A percentile compares a stretch with the other conserved stretches of the same genome.
phyloP scores from a whole-genome alignment of 1,284 basidiomycete genomes.

The Neolentinus lepideus region DNA sequence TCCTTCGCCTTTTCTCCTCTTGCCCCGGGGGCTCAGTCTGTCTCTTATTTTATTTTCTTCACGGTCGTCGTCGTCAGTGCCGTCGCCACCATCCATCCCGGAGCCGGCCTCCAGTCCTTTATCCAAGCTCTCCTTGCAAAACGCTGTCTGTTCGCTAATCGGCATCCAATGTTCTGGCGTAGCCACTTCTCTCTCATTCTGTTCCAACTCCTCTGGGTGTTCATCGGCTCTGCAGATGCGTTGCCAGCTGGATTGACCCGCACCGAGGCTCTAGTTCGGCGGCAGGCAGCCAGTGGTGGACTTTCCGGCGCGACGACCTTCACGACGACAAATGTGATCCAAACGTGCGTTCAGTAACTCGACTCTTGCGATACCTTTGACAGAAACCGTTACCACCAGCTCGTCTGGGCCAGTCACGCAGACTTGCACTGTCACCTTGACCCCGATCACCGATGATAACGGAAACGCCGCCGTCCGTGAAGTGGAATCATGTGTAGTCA shows the following conservation, averaged over 20 bases:
- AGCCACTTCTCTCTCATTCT: conserved; percentile 19
- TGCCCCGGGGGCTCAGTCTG: conserved; percentile 51
- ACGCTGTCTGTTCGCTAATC: conserved; percentile 22
- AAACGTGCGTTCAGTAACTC: conserved; percentile 24
- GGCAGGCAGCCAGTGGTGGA: conserved; percentile 15
- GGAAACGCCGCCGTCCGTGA: conserved; percentile 47
- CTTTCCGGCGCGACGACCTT: conserved; percentile 22
- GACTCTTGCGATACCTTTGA: conserved; percentile 1
- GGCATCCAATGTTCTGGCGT: conserved; percentile 21
- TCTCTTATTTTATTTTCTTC: conserved; percentile 34
- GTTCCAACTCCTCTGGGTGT: conserved; percentile 25
- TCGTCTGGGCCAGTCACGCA: conserved; percentile 45
- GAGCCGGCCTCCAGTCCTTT: conserved; percentile 35
- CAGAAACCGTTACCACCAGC: conserved; percentile 12
- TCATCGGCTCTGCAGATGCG: conserved; percentile 16
- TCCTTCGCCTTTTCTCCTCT: conserved; percentile 22
- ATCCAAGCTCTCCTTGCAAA: conserved; percentile 13
- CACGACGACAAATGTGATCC: conserved; percentile 19
- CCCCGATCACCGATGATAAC: conserved; percentile 35
- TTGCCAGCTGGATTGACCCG: conserved; percentile 13
- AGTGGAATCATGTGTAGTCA: conserved; percentile 48
- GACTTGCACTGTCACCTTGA: conserved; percentile 58
- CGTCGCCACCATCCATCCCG: conserved; percentile 28
- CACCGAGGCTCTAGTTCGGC: conserved; percentile 6
- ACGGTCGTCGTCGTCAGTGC: conserved; percentile 22